Conservation (phyloP, 1,139 yeast species). For the Kurtzmaniella quercitrusa region DNA sequence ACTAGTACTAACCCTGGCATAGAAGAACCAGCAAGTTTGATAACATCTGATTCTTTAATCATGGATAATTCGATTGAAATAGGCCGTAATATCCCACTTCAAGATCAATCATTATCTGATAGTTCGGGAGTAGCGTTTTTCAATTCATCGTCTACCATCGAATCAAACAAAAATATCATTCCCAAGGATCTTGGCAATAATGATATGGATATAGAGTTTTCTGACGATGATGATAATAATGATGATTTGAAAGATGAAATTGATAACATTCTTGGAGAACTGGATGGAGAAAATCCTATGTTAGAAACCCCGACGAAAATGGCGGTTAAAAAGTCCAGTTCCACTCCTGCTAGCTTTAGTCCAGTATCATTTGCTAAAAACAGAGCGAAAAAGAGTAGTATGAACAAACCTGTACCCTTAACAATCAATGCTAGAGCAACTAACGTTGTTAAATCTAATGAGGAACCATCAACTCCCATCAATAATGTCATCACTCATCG, state of each 20-base stretch:
- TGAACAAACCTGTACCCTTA: slow-evolving; percentile 6
- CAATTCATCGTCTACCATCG: slow-evolving; percentile 16
- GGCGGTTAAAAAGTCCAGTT: slow-evolving; percentile 26
- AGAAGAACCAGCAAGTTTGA: slow-evolving; percentile 9
- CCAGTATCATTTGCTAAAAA: slow-evolving; percentile 16
- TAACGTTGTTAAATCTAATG: slow-evolving; percentile 3
- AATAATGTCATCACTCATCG: slow-evolving; percentile 11
- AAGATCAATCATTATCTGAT: slow-evolving; percentile 16
- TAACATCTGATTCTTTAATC: slow-evolving; percentile 15
- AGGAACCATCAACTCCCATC: slow-evolving; percentile 31
- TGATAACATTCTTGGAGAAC: not conserved
- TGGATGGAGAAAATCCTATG: slow-evolving; percentile 12
- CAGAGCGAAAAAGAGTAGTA: slow-evolving; percentile 2
- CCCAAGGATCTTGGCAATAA: slow-evolving; percentile 5
- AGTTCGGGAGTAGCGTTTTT: slow-evolving; percentile 31
- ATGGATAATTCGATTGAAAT: slow-evolving; percentile 37
- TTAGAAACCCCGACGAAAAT: slow-evolving; percentile 45
- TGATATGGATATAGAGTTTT: slow-evolving; percentile 24
- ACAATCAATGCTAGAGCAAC: slow-evolving; percentile 3
- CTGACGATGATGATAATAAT: slow-evolving; percentile 4
- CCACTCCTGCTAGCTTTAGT: slow-evolving; percentile 30
- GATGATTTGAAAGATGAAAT: not conserved
- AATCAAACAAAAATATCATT: not conserved
- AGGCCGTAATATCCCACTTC: slow-evolving; percentile 32
- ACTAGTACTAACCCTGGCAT: too few relatives aligned